Conservation (phyloP, 1,284 basidiomycete species). For the Puccinia polysora region DNA sequence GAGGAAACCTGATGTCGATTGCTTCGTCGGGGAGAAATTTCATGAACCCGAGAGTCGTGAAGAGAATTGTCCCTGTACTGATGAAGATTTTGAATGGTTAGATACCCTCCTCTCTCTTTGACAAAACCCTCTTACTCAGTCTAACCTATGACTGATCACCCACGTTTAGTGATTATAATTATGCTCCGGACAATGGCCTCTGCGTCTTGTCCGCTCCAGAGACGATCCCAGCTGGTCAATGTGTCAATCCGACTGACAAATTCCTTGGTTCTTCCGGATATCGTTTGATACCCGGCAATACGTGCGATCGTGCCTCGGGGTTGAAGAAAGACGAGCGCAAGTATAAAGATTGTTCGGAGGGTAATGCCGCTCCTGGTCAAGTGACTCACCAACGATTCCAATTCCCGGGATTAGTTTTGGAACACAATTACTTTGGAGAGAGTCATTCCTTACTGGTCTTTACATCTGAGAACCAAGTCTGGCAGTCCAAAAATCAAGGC, state of each 20-base stretch:
- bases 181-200: constrained; percentile 62
- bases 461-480: constrained; percentile 69
- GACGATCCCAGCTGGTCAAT: constrained; percentile 72
- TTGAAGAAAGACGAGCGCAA: constrained; percentile 66
- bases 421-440: constrained; percentile 77
- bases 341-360: constrained; percentile 66
- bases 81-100: constrained; percentile 88
- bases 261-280: constrained; percentile 89
- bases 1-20: constrained; percentile 75
- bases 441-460: constrained; percentile 78
- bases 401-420: constrained; percentile 67
- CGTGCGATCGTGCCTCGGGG: constrained; percentile 63
- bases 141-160: background rate
- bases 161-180: constrained; percentile 76
- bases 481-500: constrained; percentile 92
- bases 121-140: background rate
- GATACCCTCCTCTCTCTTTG: constrained; percentile 47
- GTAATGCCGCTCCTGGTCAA: constrained; percentile 53
- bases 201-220: constrained; percentile 81
- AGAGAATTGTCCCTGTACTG: constrained; percentile 75
- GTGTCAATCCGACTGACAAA: constrained; percentile 61
- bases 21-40: constrained; percentile 89
- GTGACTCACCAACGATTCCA: constrained; percentile 60
- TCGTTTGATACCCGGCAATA: constrained; percentile 86
- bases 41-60: constrained; percentile 74